phyloP scores from a whole-genome alignment of 1,139 yeast genomes.

The Meyerozyma smithsonii region DNA sequence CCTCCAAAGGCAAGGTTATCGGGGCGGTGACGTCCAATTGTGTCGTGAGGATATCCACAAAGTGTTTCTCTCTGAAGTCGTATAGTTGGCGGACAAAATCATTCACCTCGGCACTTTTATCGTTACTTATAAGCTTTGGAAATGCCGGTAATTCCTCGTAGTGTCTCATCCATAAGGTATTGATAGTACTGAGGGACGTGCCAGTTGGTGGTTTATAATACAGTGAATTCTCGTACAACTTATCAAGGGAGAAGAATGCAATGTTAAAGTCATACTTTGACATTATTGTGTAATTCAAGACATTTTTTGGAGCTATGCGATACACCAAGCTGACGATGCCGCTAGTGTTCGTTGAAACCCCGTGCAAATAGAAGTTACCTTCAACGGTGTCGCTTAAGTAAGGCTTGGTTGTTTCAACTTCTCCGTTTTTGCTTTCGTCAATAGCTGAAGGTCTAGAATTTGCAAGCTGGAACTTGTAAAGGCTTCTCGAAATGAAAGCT shows the following conservation, averaged over 20 bases:
- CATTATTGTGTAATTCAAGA: conserved; percentile 25
- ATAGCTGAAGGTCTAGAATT: conserved; percentile 17
- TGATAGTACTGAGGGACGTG: conserved; percentile 16
- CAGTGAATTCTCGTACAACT: neutral
- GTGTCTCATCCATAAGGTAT: conserved; percentile 15
- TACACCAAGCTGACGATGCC: conserved; percentile 24
- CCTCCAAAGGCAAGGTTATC: conserved; percentile 10
- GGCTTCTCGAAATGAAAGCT: conserved; percentile 17
- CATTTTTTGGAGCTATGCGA: conserved; percentile 26
- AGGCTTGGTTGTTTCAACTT: conserved; percentile 12
- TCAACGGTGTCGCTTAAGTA: conserved; percentile 21
- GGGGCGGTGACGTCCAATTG: conserved; percentile 3
- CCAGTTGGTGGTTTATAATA: neutral
- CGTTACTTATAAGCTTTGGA: conserved; percentile 10
- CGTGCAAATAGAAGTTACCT: conserved; percentile 26
- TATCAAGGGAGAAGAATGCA: conserved; percentile 15
- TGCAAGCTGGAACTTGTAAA: conserved; percentile 26
- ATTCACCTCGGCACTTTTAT: conserved; percentile 7
- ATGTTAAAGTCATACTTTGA: conserved; percentile 24
- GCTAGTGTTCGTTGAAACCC: conserved; percentile 16
- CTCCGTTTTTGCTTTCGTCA: conserved; percentile 11
- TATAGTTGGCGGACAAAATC: conserved; percentile 17
- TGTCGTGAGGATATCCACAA: conserved; percentile 6
- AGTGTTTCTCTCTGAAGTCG: conserved; percentile 15
- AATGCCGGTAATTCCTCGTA: conserved; percentile 21